Conservation (phyloP, 108 stramenopile genomes). For the Ochromonas danica region DNA sequence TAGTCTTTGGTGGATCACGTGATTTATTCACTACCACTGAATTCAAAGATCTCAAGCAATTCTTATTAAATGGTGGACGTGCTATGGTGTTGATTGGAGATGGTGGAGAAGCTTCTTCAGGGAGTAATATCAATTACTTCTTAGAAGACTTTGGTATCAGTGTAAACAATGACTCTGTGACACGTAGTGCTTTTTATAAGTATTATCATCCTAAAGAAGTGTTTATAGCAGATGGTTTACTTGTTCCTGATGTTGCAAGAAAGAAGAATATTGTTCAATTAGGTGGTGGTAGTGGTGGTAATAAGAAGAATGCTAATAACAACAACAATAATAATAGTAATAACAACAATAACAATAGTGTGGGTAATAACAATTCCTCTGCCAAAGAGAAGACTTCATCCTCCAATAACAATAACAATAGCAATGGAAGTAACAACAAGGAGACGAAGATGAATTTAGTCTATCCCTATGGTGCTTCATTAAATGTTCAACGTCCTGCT, state of each 20-base stretch:
- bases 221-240: constrained; percentile 67
- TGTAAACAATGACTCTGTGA: constrained; percentile 59
- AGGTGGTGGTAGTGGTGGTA: neutral
- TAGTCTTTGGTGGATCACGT: constrained; percentile 62
- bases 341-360: too few relatives aligned
- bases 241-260: constrained; percentile 59
- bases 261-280: constrained; percentile 27
- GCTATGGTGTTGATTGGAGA: constrained; percentile 61
- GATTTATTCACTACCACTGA: constrained; percentile 56
- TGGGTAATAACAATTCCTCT: too few relatives aligned
- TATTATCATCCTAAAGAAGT: constrained; percentile 76
- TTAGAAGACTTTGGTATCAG: constrained; percentile 65
- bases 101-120: constrained; percentile 59
- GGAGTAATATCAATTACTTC: constrained; percentile 70
- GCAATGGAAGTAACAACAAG: constrained; percentile 32
- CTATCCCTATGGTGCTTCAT: constrained; percentile 71
- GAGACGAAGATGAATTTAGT: constrained; percentile 61
- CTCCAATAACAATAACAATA: neutral
- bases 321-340: constrained; percentile 1
- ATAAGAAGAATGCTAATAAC: neutral
- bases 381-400: neutral
- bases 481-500: constrained; percentile 64
- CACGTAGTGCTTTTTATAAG: constrained; percentile 67
- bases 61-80: constrained; percentile 63
- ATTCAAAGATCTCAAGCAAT: constrained; percentile 53